Evolutionary conservation across 2,329 filamentous ascomycete species (phyloP), one percentile per base, ranked within the genome.

Genomic region (Colletotrichum spaethianum): DNA sequence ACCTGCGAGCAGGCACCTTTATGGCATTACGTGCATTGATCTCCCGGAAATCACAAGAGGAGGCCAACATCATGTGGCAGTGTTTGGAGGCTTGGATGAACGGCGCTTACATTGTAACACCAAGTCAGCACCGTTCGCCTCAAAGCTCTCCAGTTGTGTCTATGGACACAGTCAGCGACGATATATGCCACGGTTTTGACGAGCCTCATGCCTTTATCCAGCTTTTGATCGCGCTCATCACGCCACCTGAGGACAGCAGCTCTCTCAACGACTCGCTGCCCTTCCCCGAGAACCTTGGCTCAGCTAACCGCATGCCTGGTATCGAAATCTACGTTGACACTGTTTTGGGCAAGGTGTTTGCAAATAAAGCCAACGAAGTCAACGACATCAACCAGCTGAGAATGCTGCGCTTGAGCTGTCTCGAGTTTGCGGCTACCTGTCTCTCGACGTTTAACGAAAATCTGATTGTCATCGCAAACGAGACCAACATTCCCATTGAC

Each of bases 321-420:
- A 94, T 99, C 73, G 95, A 98, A 72, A 91, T 93, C 1, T 99
- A 98, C 77, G 88, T 98, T 68, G 97, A 99, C 82, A 98, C 96
- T 79, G 92, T 95, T 26, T 84, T 98, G 74, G 94, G 94, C 20
- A 89, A 92, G 67, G 90, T 97, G 20, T 93, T 97, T 77, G 90
- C 89, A 20, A 87, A 89, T 61, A 93, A 90, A 73, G 85, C 90
- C 14, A 88, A 88, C 44, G 92, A 94, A 66, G 82, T 93, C 8
- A 84, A 87, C 66, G 93, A 94, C 73, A 84, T 90, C 60, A 84
- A 90, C 50, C 94, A 97, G 79, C 88, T 91, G 33, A 90, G 92
- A 55, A 87, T 96, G 11, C 84, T 98, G 65, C 91, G 93, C 60
- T 91, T 93, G 75, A 93, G 91, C 72, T 98, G 95, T 79, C 87